phyloP scores from a whole-genome alignment of 495 filamentous ascomycete species.

The Aspergillus campestris region DNA sequence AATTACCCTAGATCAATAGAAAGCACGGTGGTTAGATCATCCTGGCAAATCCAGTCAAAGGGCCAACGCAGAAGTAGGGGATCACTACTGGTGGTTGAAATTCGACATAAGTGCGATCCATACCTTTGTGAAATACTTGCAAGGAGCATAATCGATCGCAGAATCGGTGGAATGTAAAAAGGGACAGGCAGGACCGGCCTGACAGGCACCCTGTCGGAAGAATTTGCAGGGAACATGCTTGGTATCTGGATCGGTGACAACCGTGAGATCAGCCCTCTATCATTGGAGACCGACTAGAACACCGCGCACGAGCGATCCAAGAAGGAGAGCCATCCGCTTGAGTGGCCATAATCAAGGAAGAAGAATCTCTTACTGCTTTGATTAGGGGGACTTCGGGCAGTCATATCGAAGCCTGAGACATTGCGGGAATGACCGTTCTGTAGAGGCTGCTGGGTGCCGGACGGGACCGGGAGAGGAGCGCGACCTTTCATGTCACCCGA shows the following conservation, averaged over 20 bases:
- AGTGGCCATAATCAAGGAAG: neutral
- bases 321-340: neutral
- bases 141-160: conserved; percentile 71
- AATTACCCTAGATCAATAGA: conserved; percentile 65
- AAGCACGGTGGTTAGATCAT: conserved; percentile 5
- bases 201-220: conserved; percentile 91
- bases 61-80: neutral
- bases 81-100: neutral
- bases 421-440: conserved; percentile 42
- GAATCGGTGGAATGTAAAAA: conserved; percentile 86
- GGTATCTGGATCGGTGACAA: conserved; percentile 55
- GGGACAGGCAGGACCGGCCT: conserved; percentile 91
- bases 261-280: conserved; percentile 8
- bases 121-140: conserved; percentile 99
- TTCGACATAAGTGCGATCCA: conserved; percentile 8
- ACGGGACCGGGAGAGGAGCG: conserved; percentile 32
- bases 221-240: conserved; percentile 99
- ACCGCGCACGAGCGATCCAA: too few species aligned
- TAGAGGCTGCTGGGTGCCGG: conserved; percentile 21
- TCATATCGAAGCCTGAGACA: conserved; percentile 38
- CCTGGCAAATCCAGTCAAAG: neutral
- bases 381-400: conserved; percentile 68
- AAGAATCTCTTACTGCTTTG: conserved; percentile 55
- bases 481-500: conserved; percentile 37
- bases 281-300: neutral